Evolutionary conservation across 352 stramenopile genomes (phyloP), one percentile per base, ranked within the genome.

Genomic region (Phytophthora litchii): DNA sequence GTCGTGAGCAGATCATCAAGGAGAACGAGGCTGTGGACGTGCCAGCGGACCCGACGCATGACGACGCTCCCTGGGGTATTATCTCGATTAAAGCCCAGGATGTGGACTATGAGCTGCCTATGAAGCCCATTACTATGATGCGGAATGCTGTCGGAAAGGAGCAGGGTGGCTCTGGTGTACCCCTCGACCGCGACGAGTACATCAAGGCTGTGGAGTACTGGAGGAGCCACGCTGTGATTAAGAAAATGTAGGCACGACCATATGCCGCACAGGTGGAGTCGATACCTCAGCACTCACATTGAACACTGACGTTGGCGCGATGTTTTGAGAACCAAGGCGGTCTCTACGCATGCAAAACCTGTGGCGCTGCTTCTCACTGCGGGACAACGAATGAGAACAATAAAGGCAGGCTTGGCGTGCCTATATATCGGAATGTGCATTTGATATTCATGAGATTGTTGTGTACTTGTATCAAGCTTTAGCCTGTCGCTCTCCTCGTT

Each of bases 81-180:
- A 88, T 99, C 37, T 97, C 89, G 31, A 96, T 99, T 60, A 99
- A 99, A 76, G 90, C 96, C 29, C 97, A 99, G 74, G 90, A 98
- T 67, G 89, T 98, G 8, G 82, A 97, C 60, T 66, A 92, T 54
- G 96, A 99, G 68, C 77, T 99, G 27, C 97, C 97, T 23, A 99
- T 99, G 97, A 97, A 97, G 58, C 97, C 97, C 5, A 99, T 99
- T 72, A 99, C 96, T 11, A 91, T 98, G 66, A 98, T 99, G 94
- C 79, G 96, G 35, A 99, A 99, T 81, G 94, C 96, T 40, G 72
- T 99, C n/a, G 96, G 97, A 32, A 97, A 97, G 70, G 93, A 97
- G 25, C 77, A 99, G 63, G 96, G 89, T 27, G 89, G 89, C 25
- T 95, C 84, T 9, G 89, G 89, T 29, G 89, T 97, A 8, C 80